phyloP scores from a whole-genome alignment of 805 yeast genomes.

The Nakazawaea molendinolei region DNA sequence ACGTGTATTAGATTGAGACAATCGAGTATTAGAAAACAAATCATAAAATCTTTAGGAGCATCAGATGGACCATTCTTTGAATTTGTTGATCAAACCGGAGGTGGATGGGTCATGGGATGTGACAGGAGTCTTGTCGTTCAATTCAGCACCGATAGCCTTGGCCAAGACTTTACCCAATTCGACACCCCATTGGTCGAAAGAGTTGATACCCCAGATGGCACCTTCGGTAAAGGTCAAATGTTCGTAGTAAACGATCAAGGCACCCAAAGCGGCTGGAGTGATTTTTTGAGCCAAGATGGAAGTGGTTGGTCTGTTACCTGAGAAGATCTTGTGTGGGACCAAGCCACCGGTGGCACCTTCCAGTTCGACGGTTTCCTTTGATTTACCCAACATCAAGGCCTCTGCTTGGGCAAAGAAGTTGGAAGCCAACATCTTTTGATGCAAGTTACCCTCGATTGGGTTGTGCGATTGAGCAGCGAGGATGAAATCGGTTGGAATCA shows the following conservation, averaged over 20 bases:
- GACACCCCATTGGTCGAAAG: conserved; percentile 99
- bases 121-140: conserved; percentile 53
- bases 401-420: conserved; percentile 98
- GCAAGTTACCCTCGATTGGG: conserved; percentile 90
- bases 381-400: conserved; percentile 95
- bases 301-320: conserved; percentile 99
- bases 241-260: conserved; percentile 96
- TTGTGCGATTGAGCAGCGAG: conserved; percentile 96
- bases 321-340: conserved; percentile 92
- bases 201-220: conserved; percentile 98
- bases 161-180: conserved; percentile 98
- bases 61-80: conserved; percentile 67
- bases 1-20: too few species aligned
- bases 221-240: conserved; percentile 97
- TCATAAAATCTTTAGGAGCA: neutral
- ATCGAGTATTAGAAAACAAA: neutral
- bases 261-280: conserved; percentile 94
- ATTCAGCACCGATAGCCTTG: conserved; percentile 88
- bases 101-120: conserved; percentile 84
- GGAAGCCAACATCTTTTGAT: conserved; percentile 98
- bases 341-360: conserved; percentile 86
- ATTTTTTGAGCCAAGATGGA: conserved; percentile 92
- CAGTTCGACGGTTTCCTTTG: conserved; percentile 70
- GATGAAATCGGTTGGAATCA: conserved; percentile 95
- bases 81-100: conserved; percentile 88